phyloP scores from a whole-genome alignment of 2,329 filamentous ascomycete genomes.

The Aquanectria penicillioides region DNA sequence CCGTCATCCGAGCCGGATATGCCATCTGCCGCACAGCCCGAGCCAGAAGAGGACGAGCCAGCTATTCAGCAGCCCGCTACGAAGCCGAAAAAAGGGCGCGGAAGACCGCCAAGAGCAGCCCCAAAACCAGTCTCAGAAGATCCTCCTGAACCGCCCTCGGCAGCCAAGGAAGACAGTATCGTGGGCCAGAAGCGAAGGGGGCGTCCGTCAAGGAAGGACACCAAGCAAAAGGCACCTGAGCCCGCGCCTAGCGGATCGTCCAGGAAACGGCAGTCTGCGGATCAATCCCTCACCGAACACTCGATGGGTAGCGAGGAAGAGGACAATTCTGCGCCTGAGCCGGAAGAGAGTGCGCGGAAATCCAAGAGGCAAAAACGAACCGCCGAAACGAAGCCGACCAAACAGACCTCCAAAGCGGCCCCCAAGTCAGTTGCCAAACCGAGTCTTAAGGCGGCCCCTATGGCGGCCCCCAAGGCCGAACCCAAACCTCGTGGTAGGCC shows the following conservation, averaged over 20 bases:
- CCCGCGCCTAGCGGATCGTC: conserved; percentile 16
- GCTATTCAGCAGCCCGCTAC: conserved; percentile 18
- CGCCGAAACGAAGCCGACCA: conserved; percentile 37
- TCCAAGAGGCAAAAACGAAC: conserved; percentile 42
- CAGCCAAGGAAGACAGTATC: conserved; percentile 17
- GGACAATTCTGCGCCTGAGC: conserved; percentile 36
- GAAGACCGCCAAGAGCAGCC: conserved; percentile 33
- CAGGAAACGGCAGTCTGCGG: conserved; percentile 30
- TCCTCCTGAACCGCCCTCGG: conserved; percentile 19
- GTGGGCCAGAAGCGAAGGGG: conserved; percentile 20
- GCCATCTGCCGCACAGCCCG: not conserved
- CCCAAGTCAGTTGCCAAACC: conserved; percentile 22
- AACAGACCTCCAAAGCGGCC: conserved; percentile 30
- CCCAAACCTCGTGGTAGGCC: conserved; percentile 40
- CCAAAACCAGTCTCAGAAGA: conserved; percentile 25
- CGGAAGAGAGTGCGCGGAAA: conserved; percentile 35
- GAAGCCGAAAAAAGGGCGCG: conserved; percentile 28
- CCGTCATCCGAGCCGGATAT: conserved; percentile 28
- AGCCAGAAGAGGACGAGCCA: conserved; percentile 17
- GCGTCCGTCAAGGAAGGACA: conserved; percentile 26
- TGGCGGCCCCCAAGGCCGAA: conserved; percentile 27
- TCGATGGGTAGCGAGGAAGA: conserved; percentile 23
- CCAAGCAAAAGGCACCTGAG: conserved; percentile 26
- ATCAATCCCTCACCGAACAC: conserved; percentile 5
- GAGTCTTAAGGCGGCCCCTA: conserved; percentile 18